Base-by-base conservation (phyloP, 73 alveolate species). In the Vitrella brassicaformis region DNA sequence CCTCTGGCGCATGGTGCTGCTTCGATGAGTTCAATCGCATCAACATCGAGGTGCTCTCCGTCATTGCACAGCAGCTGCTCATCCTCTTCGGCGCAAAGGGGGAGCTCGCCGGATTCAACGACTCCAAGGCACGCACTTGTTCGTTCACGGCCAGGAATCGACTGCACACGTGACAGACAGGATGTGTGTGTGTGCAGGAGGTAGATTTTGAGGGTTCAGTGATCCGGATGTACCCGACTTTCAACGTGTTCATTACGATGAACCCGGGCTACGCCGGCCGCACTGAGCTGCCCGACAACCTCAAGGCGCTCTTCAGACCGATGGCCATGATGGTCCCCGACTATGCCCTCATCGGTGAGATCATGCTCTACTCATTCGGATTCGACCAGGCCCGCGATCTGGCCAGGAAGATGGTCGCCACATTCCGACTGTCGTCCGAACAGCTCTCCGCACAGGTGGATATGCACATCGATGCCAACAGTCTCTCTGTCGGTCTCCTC, bases 1-100 rank as follows among this genome's bases (percentile, higher is more conserved):
- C 96, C 71, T 92, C 97, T 65, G 99, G 99, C 19, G 98, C 99
- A 39, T 95, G 99, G 99, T 91, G 94, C n/a, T 95, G 99, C 79
- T 95, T 95, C 86, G 99, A 95, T 87, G 99, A 95, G 92, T 95
- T 95, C 90, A 95, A 95, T 86, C 86, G 99, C 70, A 93, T 95
- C 82, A 90, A 91, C 84, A 91, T 93, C 69, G 98, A 93, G 84
- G 98, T 94, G 79, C 88, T 94, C 64, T 94, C 98, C 28, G 97
- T 94, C 73, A 91, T 87, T 66, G 94, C 96, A 0, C 92, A 87
- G 70, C 90, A 92, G 86, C 92, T 95, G 47, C 85, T 88, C 70
- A 89, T 91, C 28, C 89, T 95, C 71, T 92, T 95, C 74, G 93
- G 94, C 32, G 96, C 93, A 26, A 91, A 85, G 80, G 93, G 90